phyloP scores from a whole-genome alignment of 345 rosid species.

The Brassica nigra region DNA sequence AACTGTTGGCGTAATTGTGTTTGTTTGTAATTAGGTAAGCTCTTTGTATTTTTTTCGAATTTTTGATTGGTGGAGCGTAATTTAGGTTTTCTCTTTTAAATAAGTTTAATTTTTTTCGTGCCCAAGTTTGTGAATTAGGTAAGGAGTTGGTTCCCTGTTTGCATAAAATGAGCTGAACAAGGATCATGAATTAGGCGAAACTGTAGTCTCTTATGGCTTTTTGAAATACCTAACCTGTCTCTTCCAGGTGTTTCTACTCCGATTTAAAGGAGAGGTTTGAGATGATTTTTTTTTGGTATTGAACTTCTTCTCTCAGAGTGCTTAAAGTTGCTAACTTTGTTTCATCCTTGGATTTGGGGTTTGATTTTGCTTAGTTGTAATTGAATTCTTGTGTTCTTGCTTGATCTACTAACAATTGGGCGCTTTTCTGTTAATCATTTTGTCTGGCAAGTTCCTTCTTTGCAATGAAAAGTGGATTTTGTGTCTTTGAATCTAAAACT shows the following conservation, averaged over 20 bases:
- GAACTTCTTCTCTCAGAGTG: not conserved
- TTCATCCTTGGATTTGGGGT: slow-evolving; percentile 14
- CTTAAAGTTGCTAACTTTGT: slow-evolving; percentile 24
- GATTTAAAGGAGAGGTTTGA: not conserved
- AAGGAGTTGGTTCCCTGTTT: slow-evolving; percentile 39
- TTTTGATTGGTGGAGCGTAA: slow-evolving; percentile 20
- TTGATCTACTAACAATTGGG: not conserved
- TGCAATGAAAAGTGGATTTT: slow-evolving; percentile 14
- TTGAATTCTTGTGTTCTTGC: slow-evolving; percentile 16
- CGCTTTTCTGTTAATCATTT: not conserved
- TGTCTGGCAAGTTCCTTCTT: not conserved
- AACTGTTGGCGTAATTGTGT: slow-evolving; percentile 41
- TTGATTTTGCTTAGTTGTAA: not conserved
- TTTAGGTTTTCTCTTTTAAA: slow-evolving; percentile 26
- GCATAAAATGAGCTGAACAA: slow-evolving; percentile 33
- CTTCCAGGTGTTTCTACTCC: not conserved
- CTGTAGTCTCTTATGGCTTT: slow-evolving; percentile 27
- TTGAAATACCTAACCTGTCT: slow-evolving; percentile 24
- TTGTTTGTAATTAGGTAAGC: slow-evolving; percentile 44
- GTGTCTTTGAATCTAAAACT: not conserved
- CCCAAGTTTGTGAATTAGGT: slow-evolving; percentile 41
- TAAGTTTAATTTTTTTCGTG: slow-evolving; percentile 6
- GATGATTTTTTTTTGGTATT: not conserved
- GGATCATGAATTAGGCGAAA: slow-evolving; percentile 36
- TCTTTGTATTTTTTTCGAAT: slow-evolving; percentile 20